Evolutionary conservation across 1,284 basidiomycete species (phyloP).

Genomic region (Rhizoctonia solani): DNA sequence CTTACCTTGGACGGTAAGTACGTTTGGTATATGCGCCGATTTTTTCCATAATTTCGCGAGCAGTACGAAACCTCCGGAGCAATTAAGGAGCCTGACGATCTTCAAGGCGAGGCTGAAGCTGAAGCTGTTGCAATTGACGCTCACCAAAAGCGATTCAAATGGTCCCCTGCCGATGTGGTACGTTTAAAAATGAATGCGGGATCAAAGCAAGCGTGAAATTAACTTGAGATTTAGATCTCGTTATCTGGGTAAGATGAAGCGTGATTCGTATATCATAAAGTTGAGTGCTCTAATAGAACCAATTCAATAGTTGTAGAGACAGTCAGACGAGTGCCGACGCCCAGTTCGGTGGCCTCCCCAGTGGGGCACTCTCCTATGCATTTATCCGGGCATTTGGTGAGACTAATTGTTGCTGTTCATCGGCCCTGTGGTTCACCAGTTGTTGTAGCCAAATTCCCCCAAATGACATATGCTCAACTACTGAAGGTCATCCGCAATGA

Average conservation of each 20-base stretch:
- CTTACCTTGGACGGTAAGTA: constrained; percentile 27
- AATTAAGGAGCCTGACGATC: constrained; percentile 29
- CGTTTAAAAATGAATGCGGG: neutral
- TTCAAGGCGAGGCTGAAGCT: constrained; percentile 28
- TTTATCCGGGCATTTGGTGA: constrained; percentile 31
- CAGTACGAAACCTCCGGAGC: constrained; percentile 31
- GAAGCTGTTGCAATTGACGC: constrained; percentile 26
- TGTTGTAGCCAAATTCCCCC: constrained; percentile 28
- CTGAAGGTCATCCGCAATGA: constrained; percentile 22
- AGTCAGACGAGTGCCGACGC: constrained; percentile 30
- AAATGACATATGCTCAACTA: constrained; percentile 30
- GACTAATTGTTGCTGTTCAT: no score
- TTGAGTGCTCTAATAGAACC: neutral
- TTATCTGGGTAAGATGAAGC: constrained; percentile 6
- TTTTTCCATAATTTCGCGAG: neutral
- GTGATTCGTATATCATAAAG: neutral
- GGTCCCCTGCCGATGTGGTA: constrained; percentile 34
- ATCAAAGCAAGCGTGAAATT: neutral
- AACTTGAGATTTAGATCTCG: neutral
- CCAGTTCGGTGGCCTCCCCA: constrained; percentile 25
- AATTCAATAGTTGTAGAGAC: constrained; percentile 2
- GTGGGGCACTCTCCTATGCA: constrained; percentile 27
- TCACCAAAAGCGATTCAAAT: constrained; percentile 31
- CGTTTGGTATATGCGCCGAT: neutral
- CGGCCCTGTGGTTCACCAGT: no score